These are phyloP conservation scores for Talaromyces liani DNA, from an alignment of 495 filamentous ascomycete genomes.

Conservation along the genomic window DNA sequence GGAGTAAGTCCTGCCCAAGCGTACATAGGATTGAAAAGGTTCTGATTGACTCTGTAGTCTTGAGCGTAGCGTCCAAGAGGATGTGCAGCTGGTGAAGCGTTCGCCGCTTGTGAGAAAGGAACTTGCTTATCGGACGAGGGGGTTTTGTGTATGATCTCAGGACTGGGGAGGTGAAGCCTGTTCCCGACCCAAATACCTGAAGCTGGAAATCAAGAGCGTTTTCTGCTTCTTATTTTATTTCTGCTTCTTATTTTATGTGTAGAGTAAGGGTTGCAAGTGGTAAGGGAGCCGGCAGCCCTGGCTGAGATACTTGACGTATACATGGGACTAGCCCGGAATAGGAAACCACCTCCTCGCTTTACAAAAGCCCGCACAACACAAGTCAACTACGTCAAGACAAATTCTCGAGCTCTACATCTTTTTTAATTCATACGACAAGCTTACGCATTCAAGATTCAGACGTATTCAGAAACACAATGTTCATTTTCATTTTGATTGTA, in stretches of 20 bases:
- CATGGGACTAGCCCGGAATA: neutral
- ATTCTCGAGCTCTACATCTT: neutral
- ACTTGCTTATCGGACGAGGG: neutral
- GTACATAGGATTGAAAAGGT: too few species aligned
- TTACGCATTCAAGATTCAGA: neutral
- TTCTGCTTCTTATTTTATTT: too few species aligned
- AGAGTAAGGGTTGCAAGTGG: too few species aligned
- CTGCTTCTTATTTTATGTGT: too few species aligned
- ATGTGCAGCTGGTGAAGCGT: neutral
- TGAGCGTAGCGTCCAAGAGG: neutral
- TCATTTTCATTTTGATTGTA: constrained; percentile 19
- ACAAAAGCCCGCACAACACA: neutral
- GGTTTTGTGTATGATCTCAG: neutral
- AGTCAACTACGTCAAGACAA: neutral
- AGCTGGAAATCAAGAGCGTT: too few species aligned
- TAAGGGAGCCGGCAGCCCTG: too few species aligned
- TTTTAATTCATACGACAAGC: neutral
- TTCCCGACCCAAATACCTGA: neutral
- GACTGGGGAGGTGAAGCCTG: neutral
- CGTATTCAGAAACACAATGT: neutral
- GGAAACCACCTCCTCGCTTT: neutral
- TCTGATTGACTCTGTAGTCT: neutral
- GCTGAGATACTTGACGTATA: neutral
- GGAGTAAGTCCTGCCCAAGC: neutral
- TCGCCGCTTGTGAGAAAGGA: neutral